Evolutionary conservation across 2,329 filamentous ascomycete genomes (phyloP).

Genomic region (Fusarium bactridioides): DNA sequence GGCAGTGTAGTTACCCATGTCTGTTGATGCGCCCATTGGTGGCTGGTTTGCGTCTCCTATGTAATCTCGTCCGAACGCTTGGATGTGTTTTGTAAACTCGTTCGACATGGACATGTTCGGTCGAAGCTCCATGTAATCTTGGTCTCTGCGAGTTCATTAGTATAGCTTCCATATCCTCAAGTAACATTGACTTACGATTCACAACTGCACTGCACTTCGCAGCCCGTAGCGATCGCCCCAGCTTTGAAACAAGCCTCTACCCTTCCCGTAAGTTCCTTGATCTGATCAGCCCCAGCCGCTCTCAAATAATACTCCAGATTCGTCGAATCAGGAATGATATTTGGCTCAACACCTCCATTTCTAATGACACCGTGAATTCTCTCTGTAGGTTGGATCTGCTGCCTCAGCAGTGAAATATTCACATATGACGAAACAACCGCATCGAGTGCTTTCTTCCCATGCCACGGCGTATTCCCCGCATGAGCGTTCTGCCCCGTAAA

Average conservation of each 20-base stretch:
- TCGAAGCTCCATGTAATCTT: conserved; percentile 35
- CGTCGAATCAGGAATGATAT: conserved; percentile 63
- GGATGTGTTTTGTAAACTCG: conserved; percentile 34
- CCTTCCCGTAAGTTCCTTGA: conserved; percentile 41
- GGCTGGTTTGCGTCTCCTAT: conserved; percentile 9
- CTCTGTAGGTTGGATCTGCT: conserved; percentile 62
- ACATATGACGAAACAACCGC: conserved; percentile 60
- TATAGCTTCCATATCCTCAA: rapidly evolving
- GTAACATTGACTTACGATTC: not conserved
- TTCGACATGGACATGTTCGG: conserved; percentile 16
- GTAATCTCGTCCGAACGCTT: conserved; percentile 24
- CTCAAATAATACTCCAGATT: conserved; percentile 47
- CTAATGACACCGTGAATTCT: conserved; percentile 61
- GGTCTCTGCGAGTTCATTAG: not conserved
- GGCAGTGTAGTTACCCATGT: conserved; percentile 25
- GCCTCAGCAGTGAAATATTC: conserved; percentile 59
- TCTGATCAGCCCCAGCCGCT: conserved; percentile 44
- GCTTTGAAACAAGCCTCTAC: conserved; percentile 54
- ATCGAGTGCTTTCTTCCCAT: conserved; percentile 67
- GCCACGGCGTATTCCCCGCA: conserved; percentile 65
- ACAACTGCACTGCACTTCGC: conserved; percentile 51
- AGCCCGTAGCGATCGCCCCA: conserved; percentile 55
- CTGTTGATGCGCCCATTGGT: conserved; percentile 36
- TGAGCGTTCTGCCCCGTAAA: conserved; percentile 65
- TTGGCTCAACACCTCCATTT: conserved; percentile 60